Base-by-base conservation (phyloP, 768 basidiomycete species). In the Cystobasidium tubakii region DNA sequence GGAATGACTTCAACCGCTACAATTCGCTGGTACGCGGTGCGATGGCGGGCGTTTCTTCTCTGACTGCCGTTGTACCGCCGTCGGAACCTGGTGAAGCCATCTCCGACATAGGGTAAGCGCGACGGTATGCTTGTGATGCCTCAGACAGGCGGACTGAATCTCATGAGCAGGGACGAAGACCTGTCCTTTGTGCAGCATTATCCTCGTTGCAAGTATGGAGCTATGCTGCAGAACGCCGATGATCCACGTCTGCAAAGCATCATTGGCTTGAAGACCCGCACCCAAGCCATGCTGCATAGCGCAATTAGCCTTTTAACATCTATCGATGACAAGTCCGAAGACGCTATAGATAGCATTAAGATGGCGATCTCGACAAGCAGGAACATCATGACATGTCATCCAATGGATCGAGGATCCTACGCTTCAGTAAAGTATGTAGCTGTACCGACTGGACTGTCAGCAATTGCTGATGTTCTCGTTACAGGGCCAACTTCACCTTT, bases 1-100 rank as follows among this genome's bases (percentile, higher is more conserved):
- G 88, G 15, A 92, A 91, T 80, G 90, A 92, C 76, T 91, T 92
- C 79, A 92, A 60, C 66, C 89, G 89, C 43, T 86, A 88, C 80
- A 79, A 90, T 63, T 89, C 86, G 75, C 83, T 89, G 64, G 86
- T 92, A 65, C 87, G 88, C 71, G 87, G 89, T 78, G 87, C 88
- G 0, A 88, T 92, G 76, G 82, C 87, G 7, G 90, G 90, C 1
- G 87, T 89, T 27, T 87, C 90, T 0, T 88, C 88, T 0, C 79
- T 91, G 6, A 82, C 84, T 46, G 85, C 85, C 77, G 86, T 89
- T 73, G 79, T 81, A 34, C 83, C 86, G 39, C 82, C 85, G 0
- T 79, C 83, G 29, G 83, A 86, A n/a, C 85, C 87, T 25, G 80
- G 85, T 1, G 77, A 83, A 15, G 77, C 80, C 36, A 87, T 86